These are phyloP conservation scores for Cryphonectria japonica DNA, from an alignment of 2,329 filamentous ascomycete genomes.

Conservation along the genomic window DNA sequence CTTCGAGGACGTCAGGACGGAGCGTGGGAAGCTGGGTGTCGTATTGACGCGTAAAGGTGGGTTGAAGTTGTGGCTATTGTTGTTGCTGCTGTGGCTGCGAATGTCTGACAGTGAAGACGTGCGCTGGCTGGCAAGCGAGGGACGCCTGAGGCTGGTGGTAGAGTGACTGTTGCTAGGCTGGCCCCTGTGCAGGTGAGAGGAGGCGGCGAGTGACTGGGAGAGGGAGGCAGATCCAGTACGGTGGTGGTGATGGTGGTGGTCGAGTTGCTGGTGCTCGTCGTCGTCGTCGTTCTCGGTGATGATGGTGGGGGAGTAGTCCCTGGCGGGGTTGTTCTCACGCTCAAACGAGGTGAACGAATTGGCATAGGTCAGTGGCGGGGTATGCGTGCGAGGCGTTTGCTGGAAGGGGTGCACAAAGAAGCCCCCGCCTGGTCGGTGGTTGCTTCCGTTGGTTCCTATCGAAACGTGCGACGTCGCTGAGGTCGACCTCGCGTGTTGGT, in stretches of 20 bases:
- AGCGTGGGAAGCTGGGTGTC: constrained; percentile 36
- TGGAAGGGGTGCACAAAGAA: constrained; percentile 67
- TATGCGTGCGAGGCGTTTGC: constrained; percentile 64
- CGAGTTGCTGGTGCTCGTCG: constrained; percentile 40
- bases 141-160: constrained; percentile 39
- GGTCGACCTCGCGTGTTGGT: constrained; percentile 61
- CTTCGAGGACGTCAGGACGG: constrained; percentile 38
- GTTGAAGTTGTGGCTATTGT: constrained; percentile 28
- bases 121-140: constrained; percentile 45
- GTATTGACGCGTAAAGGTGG: constrained; percentile 27
- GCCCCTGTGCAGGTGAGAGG: constrained; percentile 35
- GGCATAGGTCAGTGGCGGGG: constrained; percentile 62
- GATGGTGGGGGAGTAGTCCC: constrained; percentile 61
- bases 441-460: constrained; percentile 58
- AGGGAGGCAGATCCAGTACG: constrained; percentile 27
- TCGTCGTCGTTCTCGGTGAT: constrained; percentile 59
- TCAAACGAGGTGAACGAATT: constrained; percentile 57
- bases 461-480: constrained; percentile 63
- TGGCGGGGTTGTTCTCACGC: constrained; percentile 43
- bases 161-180: constrained; percentile 37
- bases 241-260: not conserved
- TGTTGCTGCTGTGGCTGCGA: constrained; percentile 38
- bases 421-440: constrained; percentile 43
- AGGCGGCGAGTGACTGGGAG: constrained; percentile 31
- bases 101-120: constrained; percentile 28